Evolutionary conservation across 768 basidiomycete genomes (phyloP), one percentile per base, ranked within the genome.

Genomic region (Cystobasidium onofrii): DNA sequence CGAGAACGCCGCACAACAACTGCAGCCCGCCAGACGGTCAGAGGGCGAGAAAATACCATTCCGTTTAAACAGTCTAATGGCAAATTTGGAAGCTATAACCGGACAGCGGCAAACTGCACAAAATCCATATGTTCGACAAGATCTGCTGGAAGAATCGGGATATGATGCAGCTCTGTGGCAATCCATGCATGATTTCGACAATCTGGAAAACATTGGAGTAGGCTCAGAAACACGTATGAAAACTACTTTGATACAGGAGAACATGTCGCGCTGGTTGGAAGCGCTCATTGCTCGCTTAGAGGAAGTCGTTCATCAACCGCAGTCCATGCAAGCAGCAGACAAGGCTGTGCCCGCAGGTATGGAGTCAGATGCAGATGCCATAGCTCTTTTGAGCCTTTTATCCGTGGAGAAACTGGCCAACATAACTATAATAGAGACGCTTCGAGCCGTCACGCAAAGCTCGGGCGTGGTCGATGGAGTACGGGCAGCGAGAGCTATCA

Each of bases 201-300:
- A 84, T 0, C 85, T 91, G 64, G 84, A 85, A 4, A 82, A 84
- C 33, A 74, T 77, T 43, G 88, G 88, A 17, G 76, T 90, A 81
- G 82, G 10, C 55, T 72, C 41, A 81, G 76, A 77, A 17, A 50
- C 73, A 13, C 75, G 75, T 10, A 61, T 78, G 29, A 87, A 65
- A 83, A 82, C 54, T 81, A 83, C 33, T 82, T 82, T 18, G 75
- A 82, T 94, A 29, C 87, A 88, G 76, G 80, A 82, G 46, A 89
- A 89, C 89, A 91, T 95, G 90, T 91, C 89, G 88, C 82, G 86
- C 7, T 95, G 92, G 92, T 89, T 92, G 77, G 77, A 81, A 20
- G 34, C n/a, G 9, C 71, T 73, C 36, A 61, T 33, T 15, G 27
- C 12, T 18, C 36, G 43, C 89, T 4, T 82, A 83, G 65, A 78